These are phyloP conservation scores for Solanum ossicruentum DNA, from an alignment of 257 asterid genomes.

Conservation along the genomic window DNA sequence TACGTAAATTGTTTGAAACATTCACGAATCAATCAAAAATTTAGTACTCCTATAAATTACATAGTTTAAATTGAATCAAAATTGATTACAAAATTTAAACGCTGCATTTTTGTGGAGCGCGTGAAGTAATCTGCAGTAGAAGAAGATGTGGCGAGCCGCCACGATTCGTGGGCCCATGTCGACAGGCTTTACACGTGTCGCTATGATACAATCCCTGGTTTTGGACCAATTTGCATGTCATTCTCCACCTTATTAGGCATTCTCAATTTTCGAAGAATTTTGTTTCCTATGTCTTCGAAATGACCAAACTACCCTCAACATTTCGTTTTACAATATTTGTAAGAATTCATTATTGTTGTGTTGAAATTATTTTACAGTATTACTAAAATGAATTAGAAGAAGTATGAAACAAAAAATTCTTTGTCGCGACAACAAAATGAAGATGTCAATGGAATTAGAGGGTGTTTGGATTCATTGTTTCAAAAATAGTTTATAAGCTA, in stretches of 20 bases:
- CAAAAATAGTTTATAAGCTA: too few relatives aligned
- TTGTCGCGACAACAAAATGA: neutral
- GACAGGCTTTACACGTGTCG: constrained; percentile 6
- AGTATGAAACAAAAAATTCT: neutral
- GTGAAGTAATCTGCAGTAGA: neutral
- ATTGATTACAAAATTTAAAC: too few relatives aligned
- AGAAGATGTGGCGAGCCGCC: constrained; percentile 27
- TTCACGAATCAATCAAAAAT: neutral
- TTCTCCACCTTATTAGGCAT: neutral
- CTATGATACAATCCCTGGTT: neutral
- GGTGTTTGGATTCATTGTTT: too few relatives aligned
- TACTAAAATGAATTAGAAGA: neutral
- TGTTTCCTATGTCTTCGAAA: neutral
- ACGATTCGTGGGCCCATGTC: neutral
- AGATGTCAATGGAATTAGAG: neutral
- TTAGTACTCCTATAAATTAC: neutral
- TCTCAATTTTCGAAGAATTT: neutral
- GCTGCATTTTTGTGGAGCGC: neutral
- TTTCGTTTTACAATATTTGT: neutral
- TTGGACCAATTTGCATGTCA: constrained; percentile 20
- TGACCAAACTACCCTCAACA: neutral
- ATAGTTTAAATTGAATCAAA: neutral
- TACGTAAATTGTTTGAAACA: neutral
- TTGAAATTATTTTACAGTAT: neutral
- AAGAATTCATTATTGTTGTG: neutral